A percentile compares a stretch with the other conserved stretches of the same genome.
These are phyloP conservation scores for Pythium rhizo-oryzae DNA, from an alignment of 352 stramenopile genomes.

Conservation along the genomic window DNA sequence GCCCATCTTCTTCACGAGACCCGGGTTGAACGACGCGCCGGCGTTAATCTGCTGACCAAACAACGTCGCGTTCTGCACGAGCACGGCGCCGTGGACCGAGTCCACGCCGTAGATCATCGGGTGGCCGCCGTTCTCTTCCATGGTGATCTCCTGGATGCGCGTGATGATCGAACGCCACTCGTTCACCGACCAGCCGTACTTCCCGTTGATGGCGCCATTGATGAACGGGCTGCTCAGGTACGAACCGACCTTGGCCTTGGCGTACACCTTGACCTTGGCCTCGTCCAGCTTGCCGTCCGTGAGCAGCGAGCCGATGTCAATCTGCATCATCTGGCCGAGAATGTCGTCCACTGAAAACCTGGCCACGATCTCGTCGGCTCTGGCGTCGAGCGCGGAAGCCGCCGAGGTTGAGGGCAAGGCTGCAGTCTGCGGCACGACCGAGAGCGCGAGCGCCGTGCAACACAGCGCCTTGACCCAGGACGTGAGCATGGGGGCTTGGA, in stretches of 20 bases:
- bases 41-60: slow-evolving; percentile 81
- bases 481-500: slow-evolving; percentile 33
- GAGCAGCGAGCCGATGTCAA: slow-evolving; percentile 73
- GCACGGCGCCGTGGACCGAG: slow-evolving; percentile 74
- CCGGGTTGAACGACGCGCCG: slow-evolving; percentile 75
- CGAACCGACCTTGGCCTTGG: slow-evolving; percentile 64
- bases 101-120: slow-evolving; percentile 75
- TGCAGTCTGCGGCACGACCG: background rate
- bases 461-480: slow-evolving; percentile 37
- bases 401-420: slow-evolving; percentile 28
- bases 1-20: slow-evolving; percentile 48
- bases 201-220: background rate
- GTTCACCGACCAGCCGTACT: slow-evolving; percentile 13
- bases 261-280: slow-evolving; percentile 52
- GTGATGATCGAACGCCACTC: slow-evolving; percentile 55
- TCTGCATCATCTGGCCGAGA: slow-evolving; percentile 86
- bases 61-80: slow-evolving; percentile 57
- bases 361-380: slow-evolving; percentile 52
- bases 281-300: slow-evolving; percentile 48
- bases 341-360: slow-evolving; percentile 47
- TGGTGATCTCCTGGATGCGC: slow-evolving; percentile 55
- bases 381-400: slow-evolving; percentile 26
- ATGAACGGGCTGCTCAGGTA: background rate
- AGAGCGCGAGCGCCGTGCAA: slow-evolving; percentile 32
- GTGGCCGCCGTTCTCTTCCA: slow-evolving; percentile 41